Evolutionary conservation across 345 rosid species (phyloP), one percentile per base, ranked within the genome.

Genomic region (Populus deltoides): DNA sequence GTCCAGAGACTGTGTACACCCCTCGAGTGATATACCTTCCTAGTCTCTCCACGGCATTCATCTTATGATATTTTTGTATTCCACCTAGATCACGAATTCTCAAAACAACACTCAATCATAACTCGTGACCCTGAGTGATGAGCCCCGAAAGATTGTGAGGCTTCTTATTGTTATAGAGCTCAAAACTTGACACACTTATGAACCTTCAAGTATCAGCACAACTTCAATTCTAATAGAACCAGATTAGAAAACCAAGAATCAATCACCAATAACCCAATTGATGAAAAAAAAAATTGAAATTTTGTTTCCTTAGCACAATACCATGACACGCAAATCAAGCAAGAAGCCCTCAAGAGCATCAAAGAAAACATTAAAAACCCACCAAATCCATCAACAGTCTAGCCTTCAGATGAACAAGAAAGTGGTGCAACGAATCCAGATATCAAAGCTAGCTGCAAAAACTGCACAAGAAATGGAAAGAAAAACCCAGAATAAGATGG

Each of bases 11-110:
- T 17, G 92, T 90, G 75, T 86, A 91, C 38, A 96, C 98, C 24
- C 99, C 93, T 38, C 90, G 84, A 77, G 94, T 88, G 82, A 96
- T 88, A 75, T 90, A 92, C 86, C 91, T 93, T 55, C 99, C 97
- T 76, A 96, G 80, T 87, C 91, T 90, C 78, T 90, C 97, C 33
- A 96, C 93, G 5, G 99, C 89, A 72, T 88, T 83, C 99, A 93
- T 96, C 70, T 78, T 78, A 35, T 24, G 22, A 39, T 6, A 66
- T 53, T 22, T 10, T 22, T 81, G 59, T 45, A 55, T 55, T 83
- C 75, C 71, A 81, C 77, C 82, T 82, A 66, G 79, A 72, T 59
- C 80, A 74, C 27, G 66, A 71, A 71, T n/a, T 71, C 53, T 71
- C 74, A 68, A 80, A 74, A 15, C 51, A 47, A 47, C 51, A 63